Percentiles rank a stretch among this genome's conserved stretches.
These are phyloP conservation scores for Candida loeiensis DNA, from an alignment of 805 yeast genomes.

Conservation along the genomic window DNA sequence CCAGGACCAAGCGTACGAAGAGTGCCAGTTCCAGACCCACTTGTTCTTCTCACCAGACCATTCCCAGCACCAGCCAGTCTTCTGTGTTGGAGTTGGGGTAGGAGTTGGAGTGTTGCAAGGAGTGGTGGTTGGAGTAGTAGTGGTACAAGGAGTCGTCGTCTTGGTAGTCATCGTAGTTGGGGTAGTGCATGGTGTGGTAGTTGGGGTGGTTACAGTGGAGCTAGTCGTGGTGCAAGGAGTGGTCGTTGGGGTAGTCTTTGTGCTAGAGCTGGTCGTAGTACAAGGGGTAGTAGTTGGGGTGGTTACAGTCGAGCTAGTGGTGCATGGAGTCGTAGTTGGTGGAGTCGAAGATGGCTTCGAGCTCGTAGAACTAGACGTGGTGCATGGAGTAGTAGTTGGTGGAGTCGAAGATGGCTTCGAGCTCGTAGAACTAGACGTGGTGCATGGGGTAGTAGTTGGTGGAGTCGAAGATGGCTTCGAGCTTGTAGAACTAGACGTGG, in stretches of 20 bases:
- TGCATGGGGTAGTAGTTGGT: not conserved
- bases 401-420: not conserved
- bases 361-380: slow-evolving; percentile 1
- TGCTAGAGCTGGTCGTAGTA: too few relatives aligned
- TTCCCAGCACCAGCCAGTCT: not conserved
- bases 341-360: slow-evolving; percentile 2
- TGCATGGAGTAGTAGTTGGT: not conserved
- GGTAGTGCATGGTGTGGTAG: not conserved
- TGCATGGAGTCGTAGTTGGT: not conserved
- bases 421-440: not conserved
- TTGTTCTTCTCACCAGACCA: not conserved
- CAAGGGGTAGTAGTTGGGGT: slow-evolving; percentile 1
- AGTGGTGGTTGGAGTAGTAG: not conserved
- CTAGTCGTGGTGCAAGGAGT: too few relatives aligned
- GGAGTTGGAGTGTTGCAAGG: not conserved
- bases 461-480: not conserved
- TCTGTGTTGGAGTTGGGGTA: not conserved
- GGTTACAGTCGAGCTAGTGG: not conserved
- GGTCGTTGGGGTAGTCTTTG: too few relatives aligned
- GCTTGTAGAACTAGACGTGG: not conserved
- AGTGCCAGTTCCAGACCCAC: not conserved
- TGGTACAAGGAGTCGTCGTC: too few relatives aligned
- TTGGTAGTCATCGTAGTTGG: too few relatives aligned
- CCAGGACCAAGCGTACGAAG: not conserved
- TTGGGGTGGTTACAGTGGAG: not conserved